Base-by-base conservation (phyloP, 306 rosid genomes). In the Sechiopsis laciniata region DNA sequence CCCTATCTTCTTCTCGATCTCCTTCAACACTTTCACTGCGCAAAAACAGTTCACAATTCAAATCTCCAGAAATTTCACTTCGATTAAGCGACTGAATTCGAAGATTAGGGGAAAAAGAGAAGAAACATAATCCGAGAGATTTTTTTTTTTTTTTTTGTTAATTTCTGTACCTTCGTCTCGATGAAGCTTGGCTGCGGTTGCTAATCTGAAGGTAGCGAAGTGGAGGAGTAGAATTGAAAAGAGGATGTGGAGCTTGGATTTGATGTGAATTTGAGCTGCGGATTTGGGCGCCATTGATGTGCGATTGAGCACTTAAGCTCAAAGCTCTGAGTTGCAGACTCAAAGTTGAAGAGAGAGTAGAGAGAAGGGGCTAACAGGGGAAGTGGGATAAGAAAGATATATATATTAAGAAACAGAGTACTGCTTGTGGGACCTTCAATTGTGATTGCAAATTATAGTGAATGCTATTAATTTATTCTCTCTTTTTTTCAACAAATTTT, bases 1-100 rank as follows among this genome's bases (percentile, higher is more conserved):
- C 76, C 98, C 96, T 68, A 93, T 16, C 53, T 87, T 87, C 82
- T 71, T 87, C 74, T 85, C 97, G 75, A 93, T 90, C 79, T 79
- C 91, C 21, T 59, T 83, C 88, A 93, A 68, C 68, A 82, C 90
- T 48, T 77, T 85, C 87, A 88, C 98, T 93, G 86, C 74, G n/a
- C n/a, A n/a, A n/a, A 71, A 71, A 61, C 63, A 82, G 5, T 14
- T 57, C 19, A 56, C 35, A 19, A 55, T 55, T 55, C 61, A 19
- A 40, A 40, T 40, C 46, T 5, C 26, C 29, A 17, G 60, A 0
- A 14, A 11, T 55, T 55, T n/a, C 59, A 6, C 11, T 17, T 55
- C 59, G 10, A 16, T n/a, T 54, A 5, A 54, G 2, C 57, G 3
- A 48, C 2, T 48, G 6, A 50, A 50, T 55, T 55, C 45, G 4